Base-by-base conservation (phyloP, 257 asterid genomes). In the Jaltomata sinuosa region DNA sequence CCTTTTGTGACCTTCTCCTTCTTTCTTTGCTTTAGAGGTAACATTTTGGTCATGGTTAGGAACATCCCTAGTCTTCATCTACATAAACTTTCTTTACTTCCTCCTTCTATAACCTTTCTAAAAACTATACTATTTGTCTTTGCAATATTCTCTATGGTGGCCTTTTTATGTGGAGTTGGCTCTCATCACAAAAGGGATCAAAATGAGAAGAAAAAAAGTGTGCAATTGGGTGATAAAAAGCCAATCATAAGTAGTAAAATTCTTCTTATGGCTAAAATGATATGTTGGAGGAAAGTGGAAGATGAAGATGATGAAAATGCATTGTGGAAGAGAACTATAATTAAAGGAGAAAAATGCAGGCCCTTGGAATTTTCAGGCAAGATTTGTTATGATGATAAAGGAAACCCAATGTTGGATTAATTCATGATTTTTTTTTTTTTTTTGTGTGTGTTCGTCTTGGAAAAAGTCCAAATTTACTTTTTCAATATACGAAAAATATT, bases 321-420 rank as follows among this genome's bases (percentile, higher is more conserved):
- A 77, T 78, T 91, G 32, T 93, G 97, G 94, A 93, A 87, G 90
- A 93, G 90, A 90, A 87, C 93, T 57, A 90, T 93, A 40, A 89
- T 93, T 59, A 91, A 78, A 76, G 97, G 97, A 7, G 94, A 87
- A 27, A 90, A 87, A 85, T 93, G 94, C 83, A 86, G 88, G 0
- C 94, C 94, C 1, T 34, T 90, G 85, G 90, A 93, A 45, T 93
- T 93, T 72, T 93, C 92, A 15, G 97, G 94, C 29, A 87, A 89
- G 88, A 93, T 93, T 87, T 84, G 87, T 88, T 90, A 93, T 8
- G 97, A 91, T 86, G 65, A 83, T 7, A 82, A 88, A 21, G 97
- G 97, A 8, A 76, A 45, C 16, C 34, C 54, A 11, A 32, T 25
- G 59, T 1, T 76, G 59, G 81, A 76, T 47, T 76, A 76, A 47